Base-by-base conservation (phyloP, 495 filamentous ascomycete genomes). In the Hypoxylon cercidicola region DNA sequence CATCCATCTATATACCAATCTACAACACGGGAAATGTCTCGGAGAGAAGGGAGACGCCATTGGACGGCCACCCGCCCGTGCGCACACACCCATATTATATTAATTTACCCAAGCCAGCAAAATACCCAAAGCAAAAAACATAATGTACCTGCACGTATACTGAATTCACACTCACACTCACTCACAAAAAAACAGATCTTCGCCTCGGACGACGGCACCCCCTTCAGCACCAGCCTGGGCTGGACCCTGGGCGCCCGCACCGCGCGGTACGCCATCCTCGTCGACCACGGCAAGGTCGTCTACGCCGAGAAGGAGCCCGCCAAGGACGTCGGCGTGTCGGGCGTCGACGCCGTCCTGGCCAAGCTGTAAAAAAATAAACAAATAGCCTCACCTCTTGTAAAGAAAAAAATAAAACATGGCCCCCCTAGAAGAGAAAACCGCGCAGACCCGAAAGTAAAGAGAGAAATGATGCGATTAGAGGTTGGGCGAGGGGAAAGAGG, bases 221-320 rank as follows among this genome's bases (percentile, higher is more conserved):
- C 82, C 61, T 97, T 97, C 84, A 90, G 89, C 79, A 88, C 89
- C 82, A 82, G 81, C 70, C 84, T 94, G 64, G 93, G 91, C 76
- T 98, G 93, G 93, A 86, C 87, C 39, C 82, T 85, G 19, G 88
- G 85, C 28, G 86, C 88, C 71, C 85, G 92, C 47, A 93, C 91
- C 46, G 85, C 85, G 57, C 83, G 94, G 50, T 98, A 91, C 75
- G 94, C 90, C 64, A 84, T 97, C 77, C 76, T 96, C 60, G 81
- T 98, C 68, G 93, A 97, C 78, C 85, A 96, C 79, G 93, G 93
- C 70, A 96, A 90, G 82, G 84, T 98, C 70, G 83, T 78, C 69
- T 97, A 97, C 78, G 92, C 93, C 48, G 91, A 91, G 78, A 88
- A 88, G 74, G 90, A 94, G 79, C 82, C 84, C 53, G 85, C 86